Evolutionary conservation across 352 stramenopile species (phyloP).

Genomic region (Phytophthora tubulina): DNA sequence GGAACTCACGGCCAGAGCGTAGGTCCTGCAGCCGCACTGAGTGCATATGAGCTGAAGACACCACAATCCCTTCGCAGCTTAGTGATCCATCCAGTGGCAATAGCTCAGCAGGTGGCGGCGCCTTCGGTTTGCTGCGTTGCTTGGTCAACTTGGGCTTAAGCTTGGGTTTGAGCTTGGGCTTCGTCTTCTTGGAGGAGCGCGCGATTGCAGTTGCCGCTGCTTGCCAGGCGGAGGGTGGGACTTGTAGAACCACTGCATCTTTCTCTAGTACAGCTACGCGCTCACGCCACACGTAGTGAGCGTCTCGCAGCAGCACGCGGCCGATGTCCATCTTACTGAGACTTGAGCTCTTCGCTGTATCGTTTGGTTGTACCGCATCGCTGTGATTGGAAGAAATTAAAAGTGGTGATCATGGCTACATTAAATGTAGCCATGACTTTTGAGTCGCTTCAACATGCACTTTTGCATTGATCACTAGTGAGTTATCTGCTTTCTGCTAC

Average conservation of each 20-base stretch:
- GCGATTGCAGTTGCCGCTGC: slow-evolving; percentile 19
- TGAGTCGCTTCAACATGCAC: not conserved
- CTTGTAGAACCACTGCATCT: slow-evolving; percentile 48
- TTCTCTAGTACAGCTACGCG: slow-evolving; percentile 45
- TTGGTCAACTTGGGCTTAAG: slow-evolving; percentile 27
- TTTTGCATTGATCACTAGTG: slow-evolving; percentile 2
- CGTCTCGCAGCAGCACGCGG: slow-evolving; percentile 56
- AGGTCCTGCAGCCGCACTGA: slow-evolving; percentile 60
- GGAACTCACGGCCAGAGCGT: slow-evolving; percentile 49
- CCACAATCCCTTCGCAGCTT: slow-evolving; percentile 62
- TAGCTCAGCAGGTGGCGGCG: slow-evolving; percentile 27
- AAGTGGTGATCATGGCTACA: slow-evolving; percentile 2
- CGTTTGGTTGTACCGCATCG: not conserved
- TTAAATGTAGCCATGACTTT: not conserved
- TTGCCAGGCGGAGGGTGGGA: slow-evolving; percentile 34
- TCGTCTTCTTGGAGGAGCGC: slow-evolving; percentile 27
- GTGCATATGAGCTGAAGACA: slow-evolving; percentile 70
- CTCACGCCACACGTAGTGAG: slow-evolving; percentile 61
- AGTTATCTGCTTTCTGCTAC: not conserved
- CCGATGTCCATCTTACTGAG: slow-evolving; percentile 53
- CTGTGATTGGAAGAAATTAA: slow-evolving; percentile 28
- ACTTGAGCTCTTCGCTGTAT: slow-evolving; percentile 15
- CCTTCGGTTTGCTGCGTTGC: slow-evolving; percentile 26
- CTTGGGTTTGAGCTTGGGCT: slow-evolving; percentile 26
- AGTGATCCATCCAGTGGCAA: slow-evolving; percentile 55